Evolutionary conservation across 768 basidiomycete genomes (phyloP).

Genomic region (Tulasnella sp.): DNA sequence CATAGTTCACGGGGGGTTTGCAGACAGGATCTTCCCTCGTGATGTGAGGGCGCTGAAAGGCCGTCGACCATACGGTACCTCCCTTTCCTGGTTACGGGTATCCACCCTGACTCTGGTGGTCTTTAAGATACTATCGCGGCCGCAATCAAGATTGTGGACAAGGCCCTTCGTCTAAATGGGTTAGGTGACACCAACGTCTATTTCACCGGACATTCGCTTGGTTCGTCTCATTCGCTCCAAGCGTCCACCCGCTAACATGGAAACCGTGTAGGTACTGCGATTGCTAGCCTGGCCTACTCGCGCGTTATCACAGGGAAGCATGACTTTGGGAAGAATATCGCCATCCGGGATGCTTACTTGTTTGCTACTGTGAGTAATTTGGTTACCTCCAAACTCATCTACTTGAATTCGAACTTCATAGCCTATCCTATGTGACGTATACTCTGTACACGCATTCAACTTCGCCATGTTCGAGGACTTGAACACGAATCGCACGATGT

Average conservation of each 20-base stretch:
- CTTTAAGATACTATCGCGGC: constrained; percentile 9
- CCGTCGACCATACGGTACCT: constrained; percentile 12
- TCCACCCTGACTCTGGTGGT: neutral
- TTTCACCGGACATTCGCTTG: constrained; percentile 18
- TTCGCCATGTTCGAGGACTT: neutral
- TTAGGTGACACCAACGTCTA: neutral
- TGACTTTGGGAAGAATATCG: constrained; percentile 13
- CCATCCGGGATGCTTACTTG: constrained; percentile 19
- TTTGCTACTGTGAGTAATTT: constrained; percentile 17
- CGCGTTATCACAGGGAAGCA: constrained; percentile 6
- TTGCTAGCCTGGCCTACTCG: constrained; percentile 20
- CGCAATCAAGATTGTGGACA: constrained; percentile 1
- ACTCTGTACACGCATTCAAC: constrained; percentile 15
- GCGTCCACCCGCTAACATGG: neutral
- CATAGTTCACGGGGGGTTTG: constrained; percentile 16
- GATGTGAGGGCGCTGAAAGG: constrained; percentile 9
- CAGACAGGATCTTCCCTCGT: constrained; percentile 16
- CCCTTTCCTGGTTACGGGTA: neutral
- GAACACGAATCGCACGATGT: constrained; percentile 16
- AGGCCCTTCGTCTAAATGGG: neutral
- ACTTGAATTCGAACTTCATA: neutral
- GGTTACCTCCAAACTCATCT: constrained; percentile 10
- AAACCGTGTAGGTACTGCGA: constrained; percentile 20
- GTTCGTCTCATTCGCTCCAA: constrained; percentile 15
- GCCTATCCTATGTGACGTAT: neutral